These are phyloP conservation scores for Mucor mucedo DNA, from an alignment of 371 early-diverging fungal species.

Conservation along the genomic window DNA sequence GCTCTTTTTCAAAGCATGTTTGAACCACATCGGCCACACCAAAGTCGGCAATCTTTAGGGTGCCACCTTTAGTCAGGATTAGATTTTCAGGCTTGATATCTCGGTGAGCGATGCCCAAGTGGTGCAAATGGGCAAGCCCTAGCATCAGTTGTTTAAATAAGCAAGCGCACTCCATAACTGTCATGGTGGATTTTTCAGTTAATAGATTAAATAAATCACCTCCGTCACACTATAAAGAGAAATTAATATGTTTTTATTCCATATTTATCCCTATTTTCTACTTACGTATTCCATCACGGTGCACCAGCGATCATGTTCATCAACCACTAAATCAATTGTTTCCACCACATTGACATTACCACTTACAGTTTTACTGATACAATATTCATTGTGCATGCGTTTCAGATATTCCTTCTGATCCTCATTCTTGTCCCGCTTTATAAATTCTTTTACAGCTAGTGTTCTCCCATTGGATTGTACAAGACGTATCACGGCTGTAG, in stretches of 20 bases:
- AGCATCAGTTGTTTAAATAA: conserved; percentile 90
- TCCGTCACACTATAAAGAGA: conserved; percentile 55
- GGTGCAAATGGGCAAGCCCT: conserved; percentile 95
- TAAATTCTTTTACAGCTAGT: conserved; percentile 69
- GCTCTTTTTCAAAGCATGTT: conserved; percentile 72
- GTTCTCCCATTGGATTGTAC: conserved; percentile 45
- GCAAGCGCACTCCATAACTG: conserved; percentile 54
- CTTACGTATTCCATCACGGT: conserved; percentile 74
- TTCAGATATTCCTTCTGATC: conserved; percentile 66
- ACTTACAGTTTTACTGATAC: conserved; percentile 65
- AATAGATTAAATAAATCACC: conserved; percentile 67
- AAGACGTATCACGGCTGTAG: conserved; percentile 89
- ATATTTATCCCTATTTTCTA: neutral
- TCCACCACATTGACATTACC: conserved; percentile 74
- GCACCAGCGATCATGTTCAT: conserved; percentile 59
- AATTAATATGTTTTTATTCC: neutral
- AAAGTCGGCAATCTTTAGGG: conserved; percentile 97
- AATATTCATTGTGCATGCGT: conserved; percentile 74
- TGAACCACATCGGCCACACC: conserved; percentile 93
- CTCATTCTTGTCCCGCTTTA: conserved; percentile 57
- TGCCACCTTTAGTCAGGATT: conserved; percentile 79
- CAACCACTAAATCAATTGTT: conserved; percentile 71
- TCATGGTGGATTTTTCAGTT: conserved; percentile 39
- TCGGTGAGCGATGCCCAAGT: conserved; percentile 88
- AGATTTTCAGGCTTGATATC: conserved; percentile 95